These are phyloP conservation scores for Metschnikowia dekortorum DNA, from an alignment of 805 yeast genomes.

Conservation along the genomic window DNA sequence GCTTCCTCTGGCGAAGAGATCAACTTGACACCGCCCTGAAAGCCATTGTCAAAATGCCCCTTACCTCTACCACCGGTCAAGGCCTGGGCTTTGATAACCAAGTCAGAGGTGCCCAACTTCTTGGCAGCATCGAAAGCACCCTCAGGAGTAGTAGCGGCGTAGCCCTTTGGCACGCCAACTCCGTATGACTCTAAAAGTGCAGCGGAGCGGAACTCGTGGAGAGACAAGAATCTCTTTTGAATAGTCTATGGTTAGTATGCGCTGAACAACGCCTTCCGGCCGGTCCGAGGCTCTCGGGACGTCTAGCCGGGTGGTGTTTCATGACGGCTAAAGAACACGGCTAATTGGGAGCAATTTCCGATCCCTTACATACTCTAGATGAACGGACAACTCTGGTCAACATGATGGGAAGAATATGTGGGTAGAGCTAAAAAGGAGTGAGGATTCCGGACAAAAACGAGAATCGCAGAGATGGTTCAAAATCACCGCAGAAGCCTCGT, in stretches of 20 bases:
- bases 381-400: conserved; percentile 43
- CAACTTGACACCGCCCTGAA: conserved; percentile 94
- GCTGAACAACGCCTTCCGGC: background rate
- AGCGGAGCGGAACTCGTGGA: conserved; percentile 96
- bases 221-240: conserved; percentile 69
- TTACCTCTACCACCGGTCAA: conserved; percentile 99
- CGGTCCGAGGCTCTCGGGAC: background rate
- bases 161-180: conserved; percentile 87
- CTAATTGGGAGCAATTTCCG: background rate
- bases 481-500: conserved; percentile 10
- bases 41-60: conserved; percentile 94
- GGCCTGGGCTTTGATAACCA: conserved; percentile 97
- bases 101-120: conserved; percentile 66
- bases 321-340: too few relatives aligned
- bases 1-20: conserved; percentile 84
- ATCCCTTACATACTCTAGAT: conserved; percentile 34
- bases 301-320: background rate
- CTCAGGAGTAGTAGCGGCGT: conserved; percentile 83
- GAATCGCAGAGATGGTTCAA: conserved; percentile 9
- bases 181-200: conserved; percentile 77
- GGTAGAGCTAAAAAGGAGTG: conserved; percentile 6
- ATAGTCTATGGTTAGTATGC: conserved; percentile 26
- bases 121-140: conserved; percentile 84
- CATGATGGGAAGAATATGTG: conserved; percentile 21
- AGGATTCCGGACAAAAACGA: background rate